Evolutionary conservation across 2,329 filamentous ascomycete species (phyloP).

Genomic region (Monilinia aucupariae): DNA sequence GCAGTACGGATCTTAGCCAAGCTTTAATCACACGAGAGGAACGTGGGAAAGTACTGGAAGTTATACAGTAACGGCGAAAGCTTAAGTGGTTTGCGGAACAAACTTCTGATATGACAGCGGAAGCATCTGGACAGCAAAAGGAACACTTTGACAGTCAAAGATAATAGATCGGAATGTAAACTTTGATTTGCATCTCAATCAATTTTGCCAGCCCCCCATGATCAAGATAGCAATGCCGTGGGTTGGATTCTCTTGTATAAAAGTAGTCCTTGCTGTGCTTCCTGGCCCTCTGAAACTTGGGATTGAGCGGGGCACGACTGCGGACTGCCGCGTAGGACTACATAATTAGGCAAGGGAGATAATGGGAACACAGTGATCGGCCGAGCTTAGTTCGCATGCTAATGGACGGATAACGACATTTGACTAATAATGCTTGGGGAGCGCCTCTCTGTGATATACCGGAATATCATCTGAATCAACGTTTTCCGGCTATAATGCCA

Average conservation of each 20-base stretch:
- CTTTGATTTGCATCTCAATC: not conserved
- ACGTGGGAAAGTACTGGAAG: slow-evolving; percentile 22
- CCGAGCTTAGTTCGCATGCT: not conserved
- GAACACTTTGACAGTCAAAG: slow-evolving; percentile 2
- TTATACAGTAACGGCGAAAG: slow-evolving; percentile 21
- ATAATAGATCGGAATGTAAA: slow-evolving; percentile 14
- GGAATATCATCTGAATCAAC: not conserved
- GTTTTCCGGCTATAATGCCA: not conserved
- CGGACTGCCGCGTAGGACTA: slow-evolving; percentile 19
- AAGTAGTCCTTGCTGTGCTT: slow-evolving; percentile 9
- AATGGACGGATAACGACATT: slow-evolving; percentile 16
- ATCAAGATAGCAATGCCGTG: slow-evolving; percentile 1
- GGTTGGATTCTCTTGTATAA: slow-evolving; percentile 1
- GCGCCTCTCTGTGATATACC: slow-evolving; percentile 16
- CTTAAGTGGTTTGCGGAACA: slow-evolving; percentile 7
- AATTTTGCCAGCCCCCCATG: slow-evolving; percentile 8
- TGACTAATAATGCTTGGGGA: not conserved
- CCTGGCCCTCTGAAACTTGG: slow-evolving; percentile 2
- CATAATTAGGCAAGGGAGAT: slow-evolving; percentile 14
- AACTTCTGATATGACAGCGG: slow-evolving; percentile 16
- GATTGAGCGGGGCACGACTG: slow-evolving; percentile 7
- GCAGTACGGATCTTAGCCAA: not conserved
- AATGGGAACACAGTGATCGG: slow-evolving; percentile 11
- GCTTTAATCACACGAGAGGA: slow-evolving; percentile 20
- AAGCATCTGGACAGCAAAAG: slow-evolving; percentile 10